phyloP scores from a whole-genome alignment of 257 asterid species.

The Lantana camara region DNA sequence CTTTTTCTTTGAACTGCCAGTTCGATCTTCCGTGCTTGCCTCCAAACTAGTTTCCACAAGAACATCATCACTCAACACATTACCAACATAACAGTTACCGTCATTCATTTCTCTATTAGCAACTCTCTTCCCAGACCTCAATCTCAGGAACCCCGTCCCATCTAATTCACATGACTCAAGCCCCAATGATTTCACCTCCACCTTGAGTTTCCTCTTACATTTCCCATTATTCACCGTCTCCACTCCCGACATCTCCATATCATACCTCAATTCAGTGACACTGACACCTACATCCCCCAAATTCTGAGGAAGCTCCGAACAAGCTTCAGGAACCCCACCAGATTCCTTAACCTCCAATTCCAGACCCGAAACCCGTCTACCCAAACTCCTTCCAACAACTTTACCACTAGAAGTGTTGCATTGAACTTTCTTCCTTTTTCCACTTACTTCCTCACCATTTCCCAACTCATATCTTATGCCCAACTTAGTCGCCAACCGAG shows the following conservation, averaged over 20 bases:
- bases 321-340: constrained; percentile 21
- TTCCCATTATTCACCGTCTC: constrained; percentile 26
- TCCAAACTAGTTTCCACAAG: constrained; percentile 19
- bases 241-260: constrained; percentile 10
- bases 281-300: constrained; percentile 27
- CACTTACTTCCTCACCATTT: constrained; percentile 29
- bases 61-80: constrained; percentile 20
- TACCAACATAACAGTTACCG: constrained; percentile 24
- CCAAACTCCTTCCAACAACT: constrained; percentile 16
- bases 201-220: constrained; percentile 38
- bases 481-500: constrained; percentile 55
- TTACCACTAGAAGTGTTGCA: constrained; percentile 14
- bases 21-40: constrained; percentile 28
- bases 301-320: constrained; percentile 3
- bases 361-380: constrained; percentile 24
- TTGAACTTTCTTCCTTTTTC: constrained; percentile 38
- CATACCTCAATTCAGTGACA: constrained; percentile 18
- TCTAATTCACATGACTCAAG: constrained; percentile 29
- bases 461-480: constrained; percentile 21
- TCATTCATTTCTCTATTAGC: constrained; percentile 36
- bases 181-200: constrained; percentile 29
- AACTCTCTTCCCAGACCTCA: constrained; percentile 69
- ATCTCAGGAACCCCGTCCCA: constrained; percentile 41
- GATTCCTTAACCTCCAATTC: constrained; percentile 30
- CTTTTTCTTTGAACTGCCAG: constrained; percentile 28